Conservation (phyloP, 768 basidiomycete genomes). For the Mycena amicta region DNA sequence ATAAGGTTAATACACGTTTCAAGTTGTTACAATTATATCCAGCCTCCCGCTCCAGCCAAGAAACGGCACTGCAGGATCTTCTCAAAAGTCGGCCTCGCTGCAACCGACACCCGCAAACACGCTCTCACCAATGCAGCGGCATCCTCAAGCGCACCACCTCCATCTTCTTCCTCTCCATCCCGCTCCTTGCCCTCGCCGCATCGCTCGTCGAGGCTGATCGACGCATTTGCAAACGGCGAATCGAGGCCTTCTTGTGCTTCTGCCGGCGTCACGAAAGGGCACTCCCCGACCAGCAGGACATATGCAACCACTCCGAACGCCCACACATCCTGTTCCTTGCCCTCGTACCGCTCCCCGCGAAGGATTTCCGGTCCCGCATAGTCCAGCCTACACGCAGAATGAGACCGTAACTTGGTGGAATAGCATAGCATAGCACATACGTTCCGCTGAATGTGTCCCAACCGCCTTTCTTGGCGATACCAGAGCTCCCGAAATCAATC, state of each 20-base stretch:
- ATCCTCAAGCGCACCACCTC: conserved; percentile 82
- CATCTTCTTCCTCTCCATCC: conserved; percentile 79
- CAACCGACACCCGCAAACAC: conserved; percentile 81
- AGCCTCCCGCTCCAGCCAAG: conserved; percentile 76
- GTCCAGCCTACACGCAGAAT: conserved; percentile 64
- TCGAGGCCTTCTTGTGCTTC: conserved; percentile 86
- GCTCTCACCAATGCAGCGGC: conserved; percentile 82
- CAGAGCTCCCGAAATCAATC: conserved; percentile 97
- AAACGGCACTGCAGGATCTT: conserved; percentile 79
- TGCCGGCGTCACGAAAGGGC: conserved; percentile 86
- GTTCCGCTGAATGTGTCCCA: conserved; percentile 95
- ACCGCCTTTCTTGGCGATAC: conserved; percentile 77
- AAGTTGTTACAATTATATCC: no score
- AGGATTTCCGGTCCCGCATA: conserved; percentile 97
- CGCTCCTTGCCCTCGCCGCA: conserved; percentile 73
- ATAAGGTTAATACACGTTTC: no score
- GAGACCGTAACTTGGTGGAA: conserved; percentile 11
- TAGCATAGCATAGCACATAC: conserved; percentile 48
- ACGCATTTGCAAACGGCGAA: conserved; percentile 75
- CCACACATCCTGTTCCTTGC: conserved; percentile 98
- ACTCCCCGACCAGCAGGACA: conserved; percentile 90
- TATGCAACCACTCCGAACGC: conserved; percentile 97
- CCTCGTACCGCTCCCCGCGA: conserved; percentile 90
- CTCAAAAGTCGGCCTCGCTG: conserved; percentile 84
- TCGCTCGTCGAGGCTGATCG: conserved; percentile 77